Evolutionary conservation across 1,284 basidiomycete species (phyloP).

Genomic region (Austroboletus novae-zelandiae): DNA sequence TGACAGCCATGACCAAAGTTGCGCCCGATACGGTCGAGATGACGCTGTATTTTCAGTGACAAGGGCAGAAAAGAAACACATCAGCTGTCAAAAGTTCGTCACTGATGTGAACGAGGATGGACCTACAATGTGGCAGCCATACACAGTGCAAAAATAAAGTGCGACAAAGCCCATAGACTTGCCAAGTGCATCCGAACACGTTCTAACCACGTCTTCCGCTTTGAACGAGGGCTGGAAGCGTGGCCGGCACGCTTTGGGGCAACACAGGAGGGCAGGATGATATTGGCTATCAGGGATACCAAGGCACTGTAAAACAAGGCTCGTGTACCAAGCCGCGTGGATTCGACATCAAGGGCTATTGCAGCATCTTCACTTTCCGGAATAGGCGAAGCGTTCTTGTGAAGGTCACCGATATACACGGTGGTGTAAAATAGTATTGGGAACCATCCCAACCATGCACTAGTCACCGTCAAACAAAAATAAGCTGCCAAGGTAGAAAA

Average conservation of each 20-base stretch:
- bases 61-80: slow-evolving; percentile 5
- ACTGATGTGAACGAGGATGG: slow-evolving; percentile 9
- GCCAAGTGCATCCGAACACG: slow-evolving; percentile 55
- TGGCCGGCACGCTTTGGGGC: slow-evolving; percentile 24
- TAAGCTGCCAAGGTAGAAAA: slow-evolving; percentile 9
- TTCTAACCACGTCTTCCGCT: slow-evolving; percentile 27
- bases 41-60: slow-evolving; percentile 44
- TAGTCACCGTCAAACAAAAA: slow-evolving; percentile 30
- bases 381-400: slow-evolving; percentile 53
- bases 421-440: slow-evolving; percentile 87
- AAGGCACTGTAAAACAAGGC: slow-evolving; percentile 80
- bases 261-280: slow-evolving; percentile 75
- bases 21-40: slow-evolving; percentile 61
- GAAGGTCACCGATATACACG: slow-evolving; percentile 83
- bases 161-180: slow-evolving; percentile 74
- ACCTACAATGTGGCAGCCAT: slow-evolving; percentile 78
- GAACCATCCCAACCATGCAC: slow-evolving; percentile 85
- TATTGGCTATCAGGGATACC: slow-evolving; percentile 66
- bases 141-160: slow-evolving; percentile 64
- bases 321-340: slow-evolving; percentile 79
- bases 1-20: slow-evolving; percentile 61
- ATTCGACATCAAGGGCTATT: slow-evolving; percentile 56
- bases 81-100: slow-evolving; percentile 11
- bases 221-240: slow-evolving; percentile 17
- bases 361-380: slow-evolving; percentile 34